A percentile compares a stretch with the other conserved stretches of the same genome.
phyloP scores from a whole-genome alignment of 352 stramenopile species.

The Pythium myriotylum region DNA sequence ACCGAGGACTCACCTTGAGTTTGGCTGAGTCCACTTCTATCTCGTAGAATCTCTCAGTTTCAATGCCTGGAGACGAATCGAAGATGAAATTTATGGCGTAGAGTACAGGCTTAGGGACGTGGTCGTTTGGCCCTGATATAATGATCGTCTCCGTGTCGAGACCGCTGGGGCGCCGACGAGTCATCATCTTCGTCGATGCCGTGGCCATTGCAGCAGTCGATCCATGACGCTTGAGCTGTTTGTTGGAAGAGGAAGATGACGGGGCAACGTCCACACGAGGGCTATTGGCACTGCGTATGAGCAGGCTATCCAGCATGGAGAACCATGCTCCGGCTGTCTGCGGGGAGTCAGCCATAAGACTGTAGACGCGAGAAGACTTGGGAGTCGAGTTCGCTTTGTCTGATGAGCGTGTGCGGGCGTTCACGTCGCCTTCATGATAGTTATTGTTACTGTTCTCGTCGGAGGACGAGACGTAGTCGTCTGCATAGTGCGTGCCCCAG shows the following conservation, averaged over 20 bases:
- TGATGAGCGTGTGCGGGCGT: slow-evolving; percentile 26
- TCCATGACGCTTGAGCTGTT: slow-evolving; percentile 16
- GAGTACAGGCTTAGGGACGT: slow-evolving; percentile 56
- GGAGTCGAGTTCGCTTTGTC: slow-evolving; percentile 59
- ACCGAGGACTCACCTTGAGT: slow-evolving; percentile 64
- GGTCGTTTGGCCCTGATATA: slow-evolving; percentile 40
- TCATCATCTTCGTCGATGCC: slow-evolving; percentile 29
- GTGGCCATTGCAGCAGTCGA: slow-evolving; percentile 18
- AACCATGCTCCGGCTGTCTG: slow-evolving; percentile 75
- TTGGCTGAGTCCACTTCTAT: slow-evolving; percentile 43
- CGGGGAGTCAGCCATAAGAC: slow-evolving; percentile 75
- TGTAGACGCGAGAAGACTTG: slow-evolving; percentile 71
- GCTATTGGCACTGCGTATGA: slow-evolving; percentile 76
- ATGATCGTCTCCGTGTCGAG: slow-evolving; percentile 55
- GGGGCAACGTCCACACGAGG: slow-evolving; percentile 51
- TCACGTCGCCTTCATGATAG: slow-evolving; percentile 27
- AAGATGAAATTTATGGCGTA: slow-evolving; percentile 84
- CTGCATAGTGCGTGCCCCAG: slow-evolving; percentile 75
- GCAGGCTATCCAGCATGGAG: slow-evolving; percentile 71
- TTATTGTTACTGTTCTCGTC: slow-evolving; percentile 58
- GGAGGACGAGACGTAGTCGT: slow-evolving; percentile 80
- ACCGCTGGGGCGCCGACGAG: slow-evolving; percentile 42
- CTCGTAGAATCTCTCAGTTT: slow-evolving; percentile 78
- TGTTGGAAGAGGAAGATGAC: background rate
- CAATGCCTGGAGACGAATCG: slow-evolving; percentile 75